Conservation (phyloP, 371 early-diverging fungal species). For the Rhizomucor miehei region DNA sequence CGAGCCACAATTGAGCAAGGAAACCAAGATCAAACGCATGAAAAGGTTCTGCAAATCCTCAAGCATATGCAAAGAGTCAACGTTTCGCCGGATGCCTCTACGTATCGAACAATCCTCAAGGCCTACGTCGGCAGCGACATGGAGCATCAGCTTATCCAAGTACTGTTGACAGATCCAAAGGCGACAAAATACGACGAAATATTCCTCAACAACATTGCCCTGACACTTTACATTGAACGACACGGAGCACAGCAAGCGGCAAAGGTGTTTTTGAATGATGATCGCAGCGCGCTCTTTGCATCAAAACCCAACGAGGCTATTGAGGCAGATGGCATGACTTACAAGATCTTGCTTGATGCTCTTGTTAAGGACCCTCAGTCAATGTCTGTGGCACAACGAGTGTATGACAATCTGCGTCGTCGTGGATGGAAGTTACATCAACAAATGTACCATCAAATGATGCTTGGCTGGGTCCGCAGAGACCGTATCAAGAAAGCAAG, state of each 20-base stretch:
- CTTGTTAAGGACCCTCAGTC: constrained; percentile 4
- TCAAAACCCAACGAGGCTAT: constrained; percentile 5
- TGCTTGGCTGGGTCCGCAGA: constrained; percentile 18
- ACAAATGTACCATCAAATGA: constrained; percentile 22
- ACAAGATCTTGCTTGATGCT: constrained; percentile 30
- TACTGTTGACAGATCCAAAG: constrained; percentile 12
- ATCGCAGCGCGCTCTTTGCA: constrained; percentile 19
- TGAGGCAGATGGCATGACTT: constrained; percentile 25
- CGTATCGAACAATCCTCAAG: constrained; percentile 26
- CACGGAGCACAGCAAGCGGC: constrained; percentile 7
- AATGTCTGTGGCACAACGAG: constrained; percentile 12
- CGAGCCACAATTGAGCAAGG: constrained; percentile 19
- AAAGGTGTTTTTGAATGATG: constrained; percentile 13
- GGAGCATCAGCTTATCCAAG: constrained; percentile 15
- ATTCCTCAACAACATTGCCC: constrained; percentile 35
- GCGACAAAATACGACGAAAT: constrained; percentile 22
- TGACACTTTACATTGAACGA: constrained; percentile 15
- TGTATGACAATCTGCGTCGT: constrained; percentile 27
- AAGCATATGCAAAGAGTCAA: constrained; percentile 35
- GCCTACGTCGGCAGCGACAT: constrained; percentile 24
- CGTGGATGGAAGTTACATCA: constrained; percentile 23
- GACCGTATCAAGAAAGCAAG: constrained; percentile 29
- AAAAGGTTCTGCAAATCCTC: constrained; percentile 32
- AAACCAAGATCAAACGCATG: constrained; percentile 8
- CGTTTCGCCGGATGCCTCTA: constrained; percentile 28